These are phyloP conservation scores for Pyrenophora tritici-repentis DNA, from an alignment of 2,329 filamentous ascomycete species.

Conservation along the genomic window DNA sequence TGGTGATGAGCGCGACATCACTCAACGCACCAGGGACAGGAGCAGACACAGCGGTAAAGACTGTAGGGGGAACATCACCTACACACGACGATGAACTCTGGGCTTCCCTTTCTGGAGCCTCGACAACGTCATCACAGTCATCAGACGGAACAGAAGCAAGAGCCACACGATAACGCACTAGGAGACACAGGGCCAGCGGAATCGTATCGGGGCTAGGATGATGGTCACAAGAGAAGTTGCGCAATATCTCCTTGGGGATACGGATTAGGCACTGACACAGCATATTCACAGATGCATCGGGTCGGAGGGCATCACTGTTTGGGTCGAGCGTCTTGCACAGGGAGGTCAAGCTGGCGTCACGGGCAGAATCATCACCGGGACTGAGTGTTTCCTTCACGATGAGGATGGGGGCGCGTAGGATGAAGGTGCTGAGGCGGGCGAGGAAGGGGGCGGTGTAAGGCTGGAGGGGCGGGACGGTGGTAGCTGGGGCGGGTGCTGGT, in stretches of 20 bases:
- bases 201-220: not conserved
- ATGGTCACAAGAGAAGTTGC: not conserved
- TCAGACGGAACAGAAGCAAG: not conserved
- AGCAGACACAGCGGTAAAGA: not conserved
- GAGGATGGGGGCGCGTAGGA: constrained; percentile 1
- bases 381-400: not conserved
- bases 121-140: too few species aligned
- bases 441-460: constrained; percentile 2
- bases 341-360: not conserved
- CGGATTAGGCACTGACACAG: not conserved
- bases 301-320: not conserved
- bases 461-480: not conserved
- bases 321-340: not conserved
- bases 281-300: not conserved
- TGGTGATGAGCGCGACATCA: not conserved
- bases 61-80: not conserved
- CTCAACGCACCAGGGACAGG: not conserved
- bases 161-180: not conserved
- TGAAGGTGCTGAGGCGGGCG: constrained; percentile 6
- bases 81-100: not conserved
- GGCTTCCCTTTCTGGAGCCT: not conserved
- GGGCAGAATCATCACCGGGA: too few species aligned
- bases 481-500: too few species aligned
- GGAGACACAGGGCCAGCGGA: not conserved
- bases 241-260: not conserved